Base-by-base conservation (phyloP, 768 basidiomycete genomes). In the Leucosporidium yakuticum region DNA sequence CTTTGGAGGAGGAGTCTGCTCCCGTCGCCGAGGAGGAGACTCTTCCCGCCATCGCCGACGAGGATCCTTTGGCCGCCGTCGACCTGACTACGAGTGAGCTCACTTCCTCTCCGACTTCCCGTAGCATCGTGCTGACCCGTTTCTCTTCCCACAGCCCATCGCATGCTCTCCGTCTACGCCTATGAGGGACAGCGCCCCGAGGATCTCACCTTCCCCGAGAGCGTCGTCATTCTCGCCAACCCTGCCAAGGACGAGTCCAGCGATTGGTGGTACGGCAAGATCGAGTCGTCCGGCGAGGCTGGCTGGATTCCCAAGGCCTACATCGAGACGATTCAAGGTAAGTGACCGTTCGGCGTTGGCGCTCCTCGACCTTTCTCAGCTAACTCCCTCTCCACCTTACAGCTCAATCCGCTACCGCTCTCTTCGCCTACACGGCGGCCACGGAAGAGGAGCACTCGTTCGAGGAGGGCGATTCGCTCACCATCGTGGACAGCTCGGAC, bases 251-350 rank as follows among this genome's bases (percentile, higher is more conserved):
- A 81, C 62, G 82, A 86, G 39, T 85, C 83, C 25, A 86, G 88
- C 49, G 90, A 91, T 69, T 98, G 96, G 96, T 95, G 91, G 90
- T 90, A 88, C 62, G 76, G 76, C 54, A 69, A 64, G 34, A 62
- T 73, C 19, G 62, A 65, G 27, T 44, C 44, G 15, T 67, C 82
- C 6, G 77, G 84, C 21, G 85, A 81, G 63, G 84, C 82, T 44
- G 96, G 96, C 1, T 86, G 94, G 81, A 91, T 97, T 85, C 95
- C 95, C 1, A 86, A 87, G 77, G 86, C 87, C 3, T 97, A 95
- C 74, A 88, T 95, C 17, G 85, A 90, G 73, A 83, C 84, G 74
- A 78, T 92, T 36, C 82, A 85, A 48, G 81, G 93, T 91, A 79
- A 73, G 88, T 80, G 4, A 5, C 17, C 36, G 20, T 15, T 27